phyloP scores from a whole-genome alignment of 2,329 filamentous ascomycete species.

The Aspergillus sergii region DNA sequence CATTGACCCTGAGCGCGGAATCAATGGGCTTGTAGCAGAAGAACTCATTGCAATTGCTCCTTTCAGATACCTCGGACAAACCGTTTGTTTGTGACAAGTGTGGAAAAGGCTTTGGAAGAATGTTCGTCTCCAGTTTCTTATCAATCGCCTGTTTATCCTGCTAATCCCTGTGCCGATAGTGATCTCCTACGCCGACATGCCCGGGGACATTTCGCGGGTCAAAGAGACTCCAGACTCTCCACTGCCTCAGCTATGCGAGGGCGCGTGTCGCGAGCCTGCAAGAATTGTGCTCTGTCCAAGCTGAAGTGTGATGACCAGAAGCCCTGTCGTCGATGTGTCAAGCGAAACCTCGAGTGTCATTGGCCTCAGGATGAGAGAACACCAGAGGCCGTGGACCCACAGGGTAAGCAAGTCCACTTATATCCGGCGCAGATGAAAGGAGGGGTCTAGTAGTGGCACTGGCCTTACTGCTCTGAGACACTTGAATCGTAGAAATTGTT shows the following conservation, averaged over 20 bases:
- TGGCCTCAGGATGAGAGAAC: constrained; percentile 21
- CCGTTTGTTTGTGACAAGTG: constrained; percentile 37
- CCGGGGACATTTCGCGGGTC: not conserved
- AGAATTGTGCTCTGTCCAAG: constrained; percentile 54
- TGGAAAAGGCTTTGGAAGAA: constrained; percentile 35
- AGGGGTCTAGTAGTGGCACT: not conserved
- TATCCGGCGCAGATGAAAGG: rapidly evolving
- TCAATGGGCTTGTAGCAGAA: not conserved
- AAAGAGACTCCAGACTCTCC: constrained; percentile 18
- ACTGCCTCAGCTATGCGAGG: constrained; percentile 26
- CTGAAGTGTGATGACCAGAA: constrained; percentile 59
- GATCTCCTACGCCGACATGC: constrained; percentile 1
- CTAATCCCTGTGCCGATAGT: not conserved
- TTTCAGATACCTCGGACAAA: constrained; percentile 24
- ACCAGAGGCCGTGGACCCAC: not conserved
- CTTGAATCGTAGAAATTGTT: not conserved
- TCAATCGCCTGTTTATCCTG: not conserved
- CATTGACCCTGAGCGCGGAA: constrained; percentile 14
- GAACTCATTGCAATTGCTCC: not conserved
- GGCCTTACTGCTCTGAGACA: no score
- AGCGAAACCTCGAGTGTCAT: constrained; percentile 51
- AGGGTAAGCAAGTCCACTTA: not conserved
- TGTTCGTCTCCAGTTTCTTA: constrained; percentile 21
- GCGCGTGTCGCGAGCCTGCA: constrained; percentile 54
- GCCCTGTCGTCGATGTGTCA: constrained; percentile 55